Conservation (phyloP, 108 stramenopile species). For the Seminavis robusta region DNA sequence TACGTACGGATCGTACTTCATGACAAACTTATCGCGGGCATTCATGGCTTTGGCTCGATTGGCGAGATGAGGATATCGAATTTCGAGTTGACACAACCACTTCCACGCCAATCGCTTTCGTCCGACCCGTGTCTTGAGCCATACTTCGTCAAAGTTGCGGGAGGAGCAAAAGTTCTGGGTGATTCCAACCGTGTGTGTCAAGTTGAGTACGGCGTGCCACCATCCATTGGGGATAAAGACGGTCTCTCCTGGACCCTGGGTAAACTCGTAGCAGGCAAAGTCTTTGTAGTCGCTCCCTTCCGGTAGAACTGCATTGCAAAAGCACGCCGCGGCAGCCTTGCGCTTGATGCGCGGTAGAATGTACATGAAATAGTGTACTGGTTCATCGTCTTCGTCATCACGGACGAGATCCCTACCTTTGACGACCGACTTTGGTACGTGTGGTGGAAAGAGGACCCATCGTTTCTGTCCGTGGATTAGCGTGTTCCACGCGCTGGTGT, state of each 20-base stretch:
- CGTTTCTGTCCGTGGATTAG: slow-evolving; percentile 89
- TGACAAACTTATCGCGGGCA: slow-evolving; percentile 75
- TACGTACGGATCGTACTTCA: slow-evolving; percentile 88
- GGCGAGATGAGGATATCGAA: slow-evolving; percentile 75
- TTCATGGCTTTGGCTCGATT: slow-evolving; percentile 73
- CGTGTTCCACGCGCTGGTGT: slow-evolving; percentile 98
- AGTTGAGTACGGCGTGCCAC: slow-evolving; percentile 98
- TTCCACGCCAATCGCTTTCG: slow-evolving; percentile 93
- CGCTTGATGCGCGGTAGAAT: slow-evolving; percentile 90
- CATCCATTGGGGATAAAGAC: slow-evolving; percentile 95
- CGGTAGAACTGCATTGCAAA: too few species aligned
- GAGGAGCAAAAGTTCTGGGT: slow-evolving; percentile 97
- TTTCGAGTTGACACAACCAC: slow-evolving; percentile 75
- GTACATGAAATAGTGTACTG: slow-evolving; percentile 93
- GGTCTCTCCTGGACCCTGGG: slow-evolving; percentile 96
- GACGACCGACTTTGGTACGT: slow-evolving; percentile 76
- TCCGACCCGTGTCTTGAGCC: slow-evolving; percentile 88
- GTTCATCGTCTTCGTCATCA: slow-evolving; percentile 95
- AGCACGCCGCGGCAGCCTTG: slow-evolving; percentile 31
- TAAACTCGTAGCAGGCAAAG: slow-evolving; percentile 92
- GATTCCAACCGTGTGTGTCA: slow-evolving; percentile 93
- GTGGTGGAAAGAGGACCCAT: slow-evolving; percentile 98
- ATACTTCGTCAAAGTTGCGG: slow-evolving; percentile 91
- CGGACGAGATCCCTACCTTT: slow-evolving; percentile 77
- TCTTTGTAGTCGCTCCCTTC: slow-evolving; percentile 47